phyloP scores from a whole-genome alignment of 495 filamentous ascomycete species.

The Physcia stellaris region DNA sequence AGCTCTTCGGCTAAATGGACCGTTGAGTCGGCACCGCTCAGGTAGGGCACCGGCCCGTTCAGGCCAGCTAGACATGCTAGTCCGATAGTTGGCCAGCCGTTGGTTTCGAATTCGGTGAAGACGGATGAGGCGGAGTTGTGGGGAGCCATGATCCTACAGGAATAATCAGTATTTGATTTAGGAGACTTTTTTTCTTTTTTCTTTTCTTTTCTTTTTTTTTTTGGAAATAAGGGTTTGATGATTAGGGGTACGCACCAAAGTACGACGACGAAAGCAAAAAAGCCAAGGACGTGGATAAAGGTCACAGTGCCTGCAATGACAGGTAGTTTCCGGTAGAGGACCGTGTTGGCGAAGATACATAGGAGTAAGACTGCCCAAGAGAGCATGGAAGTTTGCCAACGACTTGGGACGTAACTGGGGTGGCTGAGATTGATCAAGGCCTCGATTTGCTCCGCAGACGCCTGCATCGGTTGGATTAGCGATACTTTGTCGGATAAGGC shows the following conservation, averaged over 20 bases:
- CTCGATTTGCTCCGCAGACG: constrained; percentile 31
- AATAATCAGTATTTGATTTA: constrained; percentile 4
- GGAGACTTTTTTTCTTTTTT: background rate
- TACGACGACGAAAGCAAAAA: constrained; percentile 47
- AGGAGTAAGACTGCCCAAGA: constrained; percentile 32
- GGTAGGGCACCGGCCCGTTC: constrained; percentile 26
- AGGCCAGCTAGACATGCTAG: constrained; percentile 42
- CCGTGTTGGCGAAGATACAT: constrained; percentile 40
- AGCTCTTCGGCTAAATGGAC: constrained; percentile 32
- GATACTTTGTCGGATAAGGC: constrained; percentile 1
- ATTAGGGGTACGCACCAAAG: constrained; percentile 24
- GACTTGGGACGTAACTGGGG: constrained; percentile 21
- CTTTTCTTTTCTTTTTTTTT: too few relatives aligned
- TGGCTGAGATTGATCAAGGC: constrained; percentile 29
- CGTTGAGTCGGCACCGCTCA: constrained; percentile 27
- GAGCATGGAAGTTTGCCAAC: constrained; percentile 34
- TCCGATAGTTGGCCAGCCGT: constrained; percentile 38
- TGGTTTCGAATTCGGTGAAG: constrained; percentile 41
- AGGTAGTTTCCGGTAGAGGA: constrained; percentile 38
- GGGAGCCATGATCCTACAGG: constrained; percentile 28
- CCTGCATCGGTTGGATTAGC: constrained; percentile 7
- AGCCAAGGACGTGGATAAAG: constrained; percentile 44
- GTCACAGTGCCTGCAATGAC: constrained; percentile 43
- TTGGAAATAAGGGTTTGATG: constrained; percentile 1
- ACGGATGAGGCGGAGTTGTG: constrained; percentile 34